Conservation (phyloP, 2,329 filamentous ascomycete species). For the Nigrospora sphaerica region DNA sequence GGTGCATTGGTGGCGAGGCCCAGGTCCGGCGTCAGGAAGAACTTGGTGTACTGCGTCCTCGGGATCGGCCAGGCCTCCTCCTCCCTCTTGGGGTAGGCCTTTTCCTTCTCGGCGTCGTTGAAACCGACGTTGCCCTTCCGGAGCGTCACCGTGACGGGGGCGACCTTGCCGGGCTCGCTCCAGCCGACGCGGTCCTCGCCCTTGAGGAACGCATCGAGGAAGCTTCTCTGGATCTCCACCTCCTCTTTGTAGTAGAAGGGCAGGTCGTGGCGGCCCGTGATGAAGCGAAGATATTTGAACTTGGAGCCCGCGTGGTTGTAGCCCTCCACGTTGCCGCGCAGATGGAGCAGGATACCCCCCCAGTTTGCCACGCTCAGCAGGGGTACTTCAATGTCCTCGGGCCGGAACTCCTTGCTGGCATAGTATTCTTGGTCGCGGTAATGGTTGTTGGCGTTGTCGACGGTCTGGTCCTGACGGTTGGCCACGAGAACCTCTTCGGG, state of each 20-base stretch:
- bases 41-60: slow-evolving; percentile 56
- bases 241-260: slow-evolving; percentile 67
- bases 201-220: slow-evolving; percentile 66
- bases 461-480: slow-evolving; percentile 40
- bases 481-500: slow-evolving; percentile 39
- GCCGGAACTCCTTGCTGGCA: slow-evolving; percentile 55
- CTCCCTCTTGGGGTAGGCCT: slow-evolving; percentile 42
- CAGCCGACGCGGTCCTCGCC: slow-evolving; percentile 57
- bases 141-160: slow-evolving; percentile 53
- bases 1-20: slow-evolving; percentile 29
- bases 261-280: slow-evolving; percentile 63
- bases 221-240: slow-evolving; percentile 59
- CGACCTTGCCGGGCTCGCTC: slow-evolving; percentile 47
- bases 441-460: slow-evolving; percentile 38
- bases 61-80: slow-evolving; percentile 63
- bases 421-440: slow-evolving; percentile 61
- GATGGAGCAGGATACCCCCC: slow-evolving; percentile 63
- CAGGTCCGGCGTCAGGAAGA: slow-evolving; percentile 44
- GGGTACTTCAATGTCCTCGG: slow-evolving; percentile 61
- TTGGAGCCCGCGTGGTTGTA: slow-evolving; percentile 57
- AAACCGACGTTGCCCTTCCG: slow-evolving; percentile 61
- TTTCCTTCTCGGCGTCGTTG: slow-evolving; percentile 56
- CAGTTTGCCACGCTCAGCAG: slow-evolving; percentile 62
- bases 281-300: slow-evolving; percentile 62
- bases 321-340: slow-evolving; percentile 62